Evolutionary conservation across 2,329 filamentous ascomycete genomes (phyloP).

Genomic region (Nakataea oryzae): DNA sequence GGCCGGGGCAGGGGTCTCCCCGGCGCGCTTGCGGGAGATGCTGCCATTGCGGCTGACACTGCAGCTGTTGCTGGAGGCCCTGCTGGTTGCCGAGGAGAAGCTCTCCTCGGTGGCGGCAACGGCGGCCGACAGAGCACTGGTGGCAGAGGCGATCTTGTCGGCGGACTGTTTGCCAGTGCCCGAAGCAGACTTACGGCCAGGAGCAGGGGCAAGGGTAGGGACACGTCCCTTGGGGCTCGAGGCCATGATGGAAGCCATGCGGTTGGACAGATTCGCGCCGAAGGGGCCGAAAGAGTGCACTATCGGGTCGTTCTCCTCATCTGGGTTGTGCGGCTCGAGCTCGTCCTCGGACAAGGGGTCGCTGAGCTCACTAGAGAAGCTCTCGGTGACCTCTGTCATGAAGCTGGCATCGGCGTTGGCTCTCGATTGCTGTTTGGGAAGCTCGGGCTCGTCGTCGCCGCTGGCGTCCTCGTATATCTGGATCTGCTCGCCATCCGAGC

Average conservation of each 20-base stretch:
- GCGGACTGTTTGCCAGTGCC: constrained; percentile 5
- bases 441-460: constrained; percentile 38
- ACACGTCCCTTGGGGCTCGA: constrained; percentile 46
- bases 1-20: constrained; percentile 5
- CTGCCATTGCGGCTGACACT: not conserved
- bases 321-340: constrained; percentile 67
- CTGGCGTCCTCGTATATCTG: constrained; percentile 66
- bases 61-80: not conserved
- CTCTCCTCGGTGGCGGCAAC: not conserved
- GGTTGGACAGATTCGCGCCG: constrained; percentile 73
- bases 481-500: constrained; percentile 31
- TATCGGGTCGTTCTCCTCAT: constrained; percentile 91
- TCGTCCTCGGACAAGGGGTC: constrained; percentile 35
- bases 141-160: constrained; percentile 1
- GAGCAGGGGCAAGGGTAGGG: not conserved
- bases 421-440: constrained; percentile 20
- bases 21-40: not conserved
- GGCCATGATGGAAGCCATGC: constrained; percentile 68
- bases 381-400: constrained; percentile 37
- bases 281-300: constrained; percentile 88
- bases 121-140: not conserved
- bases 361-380: constrained; percentile 48
- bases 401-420: constrained; percentile 30
- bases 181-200: not conserved
- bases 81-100: not conserved